Conservation (phyloP, 2,329 filamentous ascomycete genomes). For the Phaeomoniella chlamydospora region DNA sequence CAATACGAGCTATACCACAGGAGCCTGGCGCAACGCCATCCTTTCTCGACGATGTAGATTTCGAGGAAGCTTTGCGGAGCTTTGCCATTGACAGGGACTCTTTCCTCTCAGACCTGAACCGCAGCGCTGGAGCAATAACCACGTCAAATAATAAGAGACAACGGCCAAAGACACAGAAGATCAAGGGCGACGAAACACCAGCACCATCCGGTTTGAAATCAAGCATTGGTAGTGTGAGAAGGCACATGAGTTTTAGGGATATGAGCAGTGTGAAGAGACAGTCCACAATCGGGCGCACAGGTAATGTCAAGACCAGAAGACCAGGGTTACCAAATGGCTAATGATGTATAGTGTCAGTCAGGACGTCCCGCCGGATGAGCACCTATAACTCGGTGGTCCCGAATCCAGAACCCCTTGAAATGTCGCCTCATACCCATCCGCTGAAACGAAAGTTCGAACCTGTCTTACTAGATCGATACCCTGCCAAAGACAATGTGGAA, state of each 20-base stretch:
- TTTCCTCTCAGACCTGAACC: slow-evolving; percentile 82
- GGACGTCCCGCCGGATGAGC: slow-evolving; percentile 77
- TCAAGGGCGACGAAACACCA: slow-evolving; percentile 56
- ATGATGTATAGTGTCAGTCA: slow-evolving; percentile 49
- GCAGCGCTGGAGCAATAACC: slow-evolving; percentile 69
- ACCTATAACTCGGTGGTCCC: slow-evolving; percentile 99
- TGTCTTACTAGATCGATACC: slow-evolving; percentile 88
- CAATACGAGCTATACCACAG: slow-evolving; percentile 32
- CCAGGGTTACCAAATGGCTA: too few relatives aligned
- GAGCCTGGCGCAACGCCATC: slow-evolving; percentile 17
- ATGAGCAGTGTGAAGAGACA: slow-evolving; percentile 92
- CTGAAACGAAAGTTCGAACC: slow-evolving; percentile 89
- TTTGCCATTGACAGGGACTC: slow-evolving; percentile 91
- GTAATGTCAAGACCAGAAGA: too few relatives aligned
- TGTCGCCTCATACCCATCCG: slow-evolving; percentile 87
- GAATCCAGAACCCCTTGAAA: slow-evolving; percentile 75
- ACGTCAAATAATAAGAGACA: slow-evolving; percentile 46
- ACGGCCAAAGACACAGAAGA: slow-evolving; percentile 66
- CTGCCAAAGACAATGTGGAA: slow-evolving; percentile 66
- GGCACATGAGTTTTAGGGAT: slow-evolving; percentile 83
- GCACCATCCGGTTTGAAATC: slow-evolving; percentile 35
- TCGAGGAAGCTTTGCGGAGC: slow-evolving; percentile 82
- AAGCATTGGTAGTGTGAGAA: slow-evolving; percentile 71
- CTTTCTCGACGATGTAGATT: slow-evolving; percentile 61
- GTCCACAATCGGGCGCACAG: slow-evolving; percentile 58